Percentiles rank a stretch among this genome's conserved stretches.
Conservation (phyloP, 2,329 filamentous ascomycete genomes). For the Arthrobotrys sinensis region DNA sequence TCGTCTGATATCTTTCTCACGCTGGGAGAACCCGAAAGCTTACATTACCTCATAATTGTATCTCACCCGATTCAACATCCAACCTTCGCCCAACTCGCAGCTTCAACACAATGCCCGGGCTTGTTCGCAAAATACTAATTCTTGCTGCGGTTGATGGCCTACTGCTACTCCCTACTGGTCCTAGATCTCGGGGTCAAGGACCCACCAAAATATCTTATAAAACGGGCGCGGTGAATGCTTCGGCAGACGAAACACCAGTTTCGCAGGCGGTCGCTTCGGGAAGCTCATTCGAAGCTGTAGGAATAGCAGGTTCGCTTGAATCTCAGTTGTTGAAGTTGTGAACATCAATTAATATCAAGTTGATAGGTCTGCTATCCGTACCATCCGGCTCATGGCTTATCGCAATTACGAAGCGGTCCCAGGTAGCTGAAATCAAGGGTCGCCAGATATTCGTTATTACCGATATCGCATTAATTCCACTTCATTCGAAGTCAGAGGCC, state of each 20-base stretch:
- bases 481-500: conserved; percentile 82
- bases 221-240: conserved; percentile 71
- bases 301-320: conserved; percentile 72
- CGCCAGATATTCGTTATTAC: conserved; percentile 84
- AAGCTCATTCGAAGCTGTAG: conserved; percentile 69
- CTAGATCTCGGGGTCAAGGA: conserved; percentile 68
- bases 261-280: conserved; percentile 66
- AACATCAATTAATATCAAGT: conserved; percentile 8
- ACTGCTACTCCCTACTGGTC: conserved; percentile 78
- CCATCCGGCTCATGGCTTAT: conserved; percentile 83
- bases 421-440: conserved; percentile 88
- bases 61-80: conserved; percentile 58
- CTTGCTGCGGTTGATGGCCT: conserved; percentile 87
- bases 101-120: conserved; percentile 75
- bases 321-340: not conserved
- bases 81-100: conserved; percentile 52
- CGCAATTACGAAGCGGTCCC: conserved; percentile 86
- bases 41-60: conserved; percentile 21
- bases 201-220: conserved; percentile 80
- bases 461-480: conserved; percentile 90
- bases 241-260: conserved; percentile 66
- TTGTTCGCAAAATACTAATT: conserved; percentile 85
- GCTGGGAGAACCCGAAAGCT: conserved; percentile 19
- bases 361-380: conserved; percentile 83
- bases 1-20: conserved; percentile 26